Evolutionary conservation across 495 filamentous ascomycete genomes (phyloP), one percentile per base, ranked within the genome.

Genomic region (Annulohypoxylon moriforme): DNA sequence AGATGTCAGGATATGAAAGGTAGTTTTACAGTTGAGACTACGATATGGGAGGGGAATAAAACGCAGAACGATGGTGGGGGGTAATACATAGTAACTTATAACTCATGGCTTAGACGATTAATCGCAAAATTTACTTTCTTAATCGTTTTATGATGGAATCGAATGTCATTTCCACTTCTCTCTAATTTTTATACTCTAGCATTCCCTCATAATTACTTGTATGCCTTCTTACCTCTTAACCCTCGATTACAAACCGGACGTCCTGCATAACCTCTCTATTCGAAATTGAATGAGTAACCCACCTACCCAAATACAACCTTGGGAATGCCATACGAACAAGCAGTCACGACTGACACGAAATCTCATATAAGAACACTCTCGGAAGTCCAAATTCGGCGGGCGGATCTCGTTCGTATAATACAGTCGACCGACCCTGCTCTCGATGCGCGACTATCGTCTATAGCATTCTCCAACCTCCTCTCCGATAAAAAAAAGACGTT

Each of bases 1-100:
- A 97, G 93, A 61, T 96, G 94, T 81, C 86, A 87, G 29, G 88
- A 89, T 74, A 89, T 86, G 60, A 83, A 85, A 8, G 82, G 82
- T 14, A 80, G 22, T 16, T 88, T 95, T 77, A 91, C 85, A 68
- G 91, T 94, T 9, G 94, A 97, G 80, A 96, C 93, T 24, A 96
- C 93, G 22, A 82, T 86, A 53, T 95, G 92, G 91, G 92, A 96
- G 76, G 80, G 76, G 53, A 31, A 29, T 47, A 73, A 62, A 33
- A 33, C 13, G 56, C 50, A 31, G 38, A 61, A 56, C n/a, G 31
- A 57, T 40, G 68, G 56, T 22, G 55, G 64, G 24, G 60, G 42
- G 25, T 24, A n/a, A 6, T 11, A 29, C 36, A 40, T 40, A 40
- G n/a, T 40, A 40, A 36, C 34, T 36, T 8, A 36, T 36, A 36